These are phyloP conservation scores for Psophocarpus tetragonolobus DNA, from an alignment of 306 rosid species.

Conservation along the genomic window DNA sequence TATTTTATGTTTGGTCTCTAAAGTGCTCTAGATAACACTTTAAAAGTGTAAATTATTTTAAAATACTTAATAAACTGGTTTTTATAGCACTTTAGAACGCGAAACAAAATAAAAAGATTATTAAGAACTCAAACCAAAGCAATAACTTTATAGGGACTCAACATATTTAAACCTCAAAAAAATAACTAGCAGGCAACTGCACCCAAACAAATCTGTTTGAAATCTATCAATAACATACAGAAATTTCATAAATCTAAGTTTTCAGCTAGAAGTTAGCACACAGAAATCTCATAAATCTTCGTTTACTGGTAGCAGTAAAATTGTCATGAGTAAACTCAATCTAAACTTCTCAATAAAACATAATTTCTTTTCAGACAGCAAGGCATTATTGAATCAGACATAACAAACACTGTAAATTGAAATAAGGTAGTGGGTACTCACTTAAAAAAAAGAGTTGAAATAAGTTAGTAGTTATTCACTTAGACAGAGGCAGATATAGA, in stretches of 20 bases:
- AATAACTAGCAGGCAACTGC: background rate
- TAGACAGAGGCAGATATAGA: background rate
- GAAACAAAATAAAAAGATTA: too few species aligned
- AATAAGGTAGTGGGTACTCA: background rate
- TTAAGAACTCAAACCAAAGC: too few species aligned
- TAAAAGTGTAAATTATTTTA: too few species aligned
- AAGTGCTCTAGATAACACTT: too few species aligned
- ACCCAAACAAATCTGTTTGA: background rate
- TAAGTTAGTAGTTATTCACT: background rate
- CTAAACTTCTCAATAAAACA: background rate
- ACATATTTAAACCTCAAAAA: too few species aligned
- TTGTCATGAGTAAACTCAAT: background rate
- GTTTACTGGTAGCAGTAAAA: background rate
- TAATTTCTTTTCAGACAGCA: background rate
- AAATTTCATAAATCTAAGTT: too few species aligned
- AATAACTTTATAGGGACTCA: too few species aligned
- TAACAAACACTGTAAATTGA: background rate
- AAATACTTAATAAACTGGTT: too few species aligned
- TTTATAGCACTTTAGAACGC: too few species aligned
- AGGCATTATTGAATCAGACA: background rate
- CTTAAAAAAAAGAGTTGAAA: background rate
- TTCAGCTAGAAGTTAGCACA: too few species aligned
- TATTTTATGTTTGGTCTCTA: too few species aligned
- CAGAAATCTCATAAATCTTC: background rate
- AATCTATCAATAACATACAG: background rate